Evolutionary conservation across 202 grass and related monocot genomes (phyloP).

Genomic region (Setaria italica): DNA sequence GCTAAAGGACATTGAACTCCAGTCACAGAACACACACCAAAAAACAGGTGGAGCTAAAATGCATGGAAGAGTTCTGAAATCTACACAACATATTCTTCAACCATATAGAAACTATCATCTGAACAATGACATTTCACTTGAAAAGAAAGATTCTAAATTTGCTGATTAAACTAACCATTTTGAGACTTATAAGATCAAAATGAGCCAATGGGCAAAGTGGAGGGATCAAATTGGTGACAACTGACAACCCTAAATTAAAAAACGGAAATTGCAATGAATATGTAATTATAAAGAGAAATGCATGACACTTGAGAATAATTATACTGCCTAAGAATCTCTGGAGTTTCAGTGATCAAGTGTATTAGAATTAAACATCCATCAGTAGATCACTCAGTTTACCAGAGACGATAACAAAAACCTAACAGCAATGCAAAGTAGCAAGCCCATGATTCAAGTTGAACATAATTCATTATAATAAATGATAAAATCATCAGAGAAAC

Average conservation of each 20-base stretch:
- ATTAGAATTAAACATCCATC: conserved; percentile 22
- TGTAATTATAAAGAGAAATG: conserved; percentile 10
- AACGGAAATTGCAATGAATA: conserved; percentile 14
- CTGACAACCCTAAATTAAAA: neutral
- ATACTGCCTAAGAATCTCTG: conserved; percentile 15
- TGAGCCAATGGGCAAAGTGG: conserved; percentile 6
- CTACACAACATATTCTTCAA: conserved; percentile 18
- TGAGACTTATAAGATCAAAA: conserved; percentile 11
- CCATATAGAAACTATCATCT: conserved; percentile 23
- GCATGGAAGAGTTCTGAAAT: conserved; percentile 26
- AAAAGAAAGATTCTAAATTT: conserved; percentile 31
- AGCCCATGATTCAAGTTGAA: conserved; percentile 16
- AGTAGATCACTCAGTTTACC: conserved; percentile 20
- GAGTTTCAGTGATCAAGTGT: neutral
- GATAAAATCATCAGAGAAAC: conserved; percentile 28
- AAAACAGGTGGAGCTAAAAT: conserved; percentile 15
- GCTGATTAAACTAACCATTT: conserved; percentile 16
- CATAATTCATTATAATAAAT: conserved; percentile 31
- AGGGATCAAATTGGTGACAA: neutral
- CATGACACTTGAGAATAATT: conserved; percentile 25
- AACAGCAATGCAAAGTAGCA: conserved; percentile 32
- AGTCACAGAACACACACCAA: neutral
- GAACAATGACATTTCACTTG: conserved; percentile 24
- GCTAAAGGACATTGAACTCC: conserved; percentile 23
- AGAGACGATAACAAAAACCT: conserved; percentile 23